Evolutionary conservation across 331 rosid genomes (phyloP), one percentile per base, ranked within the genome.

Genomic region (Pyracantha coccinea): DNA sequence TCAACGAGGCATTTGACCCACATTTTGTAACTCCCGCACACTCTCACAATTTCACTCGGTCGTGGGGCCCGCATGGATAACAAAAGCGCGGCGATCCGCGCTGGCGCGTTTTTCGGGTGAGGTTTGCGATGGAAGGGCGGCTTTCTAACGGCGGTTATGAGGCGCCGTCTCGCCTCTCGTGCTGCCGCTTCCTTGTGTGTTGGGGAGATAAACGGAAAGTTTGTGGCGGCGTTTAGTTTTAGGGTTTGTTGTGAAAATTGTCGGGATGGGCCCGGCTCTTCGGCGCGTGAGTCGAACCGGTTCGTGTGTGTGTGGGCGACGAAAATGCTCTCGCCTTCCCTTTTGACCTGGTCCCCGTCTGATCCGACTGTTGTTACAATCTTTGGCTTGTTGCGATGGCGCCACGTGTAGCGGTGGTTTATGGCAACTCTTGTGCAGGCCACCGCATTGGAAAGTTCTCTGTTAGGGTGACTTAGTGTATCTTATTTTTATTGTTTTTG

Each of bases 1-100:
- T 89, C 89, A 82, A 80, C 80, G 72, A 85, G 77, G 79, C 38
- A 10, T 15, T 84, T 89, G 95, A 89, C 94, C 79, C 66, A 73
- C 52, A 17, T 12, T 10, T 10, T 41, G 47, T 41, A 41, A 41
- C 47, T 15, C 47, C 45, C 45, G 0, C 47, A 41, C 5, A 41
- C 5, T 11, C 47, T 41, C 47, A 3, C 47, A 38, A 38, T 38
- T 38, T 38, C 13, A 38, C 1, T 41, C 2, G 1, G 71, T 23
- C 52, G 77, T 38, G 85, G 88, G 79, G 1, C 90, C 88, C 54
- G 17, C 66, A 20, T 31, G 73, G 52, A 68, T 78, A 61, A 74
- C 29, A 78, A 72, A 72, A 72, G 67, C 60, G 8, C 2, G 16
- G 52, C 33, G 0, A 1, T 66, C 79, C 82, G 66, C 80, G 82